Percentiles rank a stretch among this genome's conserved stretches.
Conservation (phyloP, 2,329 filamentous ascomycete species). For the Penicillium sp. region DNA sequence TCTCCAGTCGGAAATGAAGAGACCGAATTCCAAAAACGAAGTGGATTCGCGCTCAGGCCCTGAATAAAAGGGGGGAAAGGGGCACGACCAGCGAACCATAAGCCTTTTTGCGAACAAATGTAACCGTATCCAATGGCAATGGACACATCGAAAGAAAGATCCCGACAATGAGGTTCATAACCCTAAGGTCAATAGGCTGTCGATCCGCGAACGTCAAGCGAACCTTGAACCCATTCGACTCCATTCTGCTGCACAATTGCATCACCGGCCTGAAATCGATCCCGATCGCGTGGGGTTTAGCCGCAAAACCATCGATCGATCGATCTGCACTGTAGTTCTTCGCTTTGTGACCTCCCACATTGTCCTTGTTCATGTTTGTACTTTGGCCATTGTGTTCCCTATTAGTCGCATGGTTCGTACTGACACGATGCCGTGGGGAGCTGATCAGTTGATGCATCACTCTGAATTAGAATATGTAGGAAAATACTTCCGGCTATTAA, state of each 20-base stretch:
- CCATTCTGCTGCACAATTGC: slow-evolving; percentile 17
- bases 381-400: slow-evolving; percentile 1
- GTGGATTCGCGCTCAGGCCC: neutral
- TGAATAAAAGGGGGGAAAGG: neutral
- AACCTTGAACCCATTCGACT: slow-evolving; percentile 4
- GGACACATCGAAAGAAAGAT: slow-evolving; percentile 3
- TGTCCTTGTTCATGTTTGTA: slow-evolving; percentile 2
- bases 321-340: neutral
- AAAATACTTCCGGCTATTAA: slow-evolving; percentile 12
- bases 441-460: slow-evolving; percentile 25
- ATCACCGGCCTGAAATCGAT: slow-evolving; percentile 12
- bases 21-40: neutral
- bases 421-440: neutral
- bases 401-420: slow-evolving; percentile 2
- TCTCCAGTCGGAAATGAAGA: neutral
- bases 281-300: slow-evolving; percentile 18
- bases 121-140: neutral
- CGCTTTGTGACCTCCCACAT: slow-evolving; percentile 19
- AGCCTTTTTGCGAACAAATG: slow-evolving; percentile 7
- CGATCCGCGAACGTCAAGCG: slow-evolving; percentile 17
- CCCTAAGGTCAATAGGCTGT: slow-evolving; percentile 19
- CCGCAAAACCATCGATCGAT: slow-evolving; percentile 21
- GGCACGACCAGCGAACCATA: neutral
- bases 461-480: neutral
- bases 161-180: neutral